Percentiles rank a stretch among this genome's conserved stretches.
phyloP scores from a whole-genome alignment of 2,329 filamentous ascomycete genomes.

The Zasmidium cellare region DNA sequence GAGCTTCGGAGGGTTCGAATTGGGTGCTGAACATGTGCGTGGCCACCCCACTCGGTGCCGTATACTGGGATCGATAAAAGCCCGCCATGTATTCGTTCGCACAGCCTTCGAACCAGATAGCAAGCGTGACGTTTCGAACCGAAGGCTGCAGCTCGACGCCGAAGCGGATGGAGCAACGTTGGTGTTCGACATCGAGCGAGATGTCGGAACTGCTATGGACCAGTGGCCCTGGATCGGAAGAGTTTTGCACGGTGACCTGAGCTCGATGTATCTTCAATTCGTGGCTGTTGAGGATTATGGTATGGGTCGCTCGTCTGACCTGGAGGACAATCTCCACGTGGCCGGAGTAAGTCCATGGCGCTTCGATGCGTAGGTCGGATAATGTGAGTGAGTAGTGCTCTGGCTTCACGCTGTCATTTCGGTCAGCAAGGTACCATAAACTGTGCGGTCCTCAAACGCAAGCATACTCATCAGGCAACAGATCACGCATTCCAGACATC shows the following conservation, averaged over 20 bases:
- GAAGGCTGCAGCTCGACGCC: not conserved
- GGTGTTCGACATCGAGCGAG: conserved; percentile 61
- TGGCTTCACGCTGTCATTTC: conserved; percentile 66
- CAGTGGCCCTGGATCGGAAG: conserved; percentile 51
- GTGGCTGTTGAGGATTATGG: conserved; percentile 79
- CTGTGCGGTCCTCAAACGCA: not conserved
- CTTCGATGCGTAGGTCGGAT: conserved; percentile 69
- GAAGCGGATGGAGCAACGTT: not conserved
- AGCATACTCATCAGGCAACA: not conserved
- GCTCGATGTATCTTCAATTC: conserved; percentile 43
- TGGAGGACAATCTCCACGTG: conserved; percentile 74
- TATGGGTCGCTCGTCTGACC: conserved; percentile 67
- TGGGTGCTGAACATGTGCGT: conserved; percentile 79
- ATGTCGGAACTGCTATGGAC: conserved; percentile 64
- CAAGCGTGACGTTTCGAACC: conserved; percentile 41
- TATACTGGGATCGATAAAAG: conserved; percentile 71
- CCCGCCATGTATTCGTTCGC: conserved; percentile 91
- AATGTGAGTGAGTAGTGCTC: conserved; percentile 80
- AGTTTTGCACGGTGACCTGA: not conserved
- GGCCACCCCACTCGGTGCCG: not conserved
- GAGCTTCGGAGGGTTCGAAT: conserved; percentile 92
- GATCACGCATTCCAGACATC: not conserved
- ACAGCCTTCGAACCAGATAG: conserved; percentile 71
- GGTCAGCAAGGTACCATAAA: not conserved
- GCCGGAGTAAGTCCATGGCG: conserved; percentile 77